Evolutionary conservation across 169 alveolate species (phyloP).

Genomic region (Toxoplasma gondii): DNA sequence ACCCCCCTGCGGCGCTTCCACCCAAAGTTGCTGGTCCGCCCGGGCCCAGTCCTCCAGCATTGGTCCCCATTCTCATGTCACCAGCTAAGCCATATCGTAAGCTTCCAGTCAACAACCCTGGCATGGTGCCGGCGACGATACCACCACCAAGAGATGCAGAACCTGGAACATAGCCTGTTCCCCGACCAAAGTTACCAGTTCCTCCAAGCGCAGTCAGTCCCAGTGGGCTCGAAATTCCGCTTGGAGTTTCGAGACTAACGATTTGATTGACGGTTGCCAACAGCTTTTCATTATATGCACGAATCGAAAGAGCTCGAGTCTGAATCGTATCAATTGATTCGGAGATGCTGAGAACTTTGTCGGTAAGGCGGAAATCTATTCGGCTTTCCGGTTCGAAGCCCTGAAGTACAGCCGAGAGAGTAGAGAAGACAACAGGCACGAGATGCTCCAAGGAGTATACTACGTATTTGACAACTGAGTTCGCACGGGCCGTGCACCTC

Average conservation of each 20-base stretch:
- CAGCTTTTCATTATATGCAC: background rate
- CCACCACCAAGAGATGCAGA: background rate
- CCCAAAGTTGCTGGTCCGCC: background rate
- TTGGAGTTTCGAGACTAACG: background rate
- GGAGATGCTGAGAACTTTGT: background rate
- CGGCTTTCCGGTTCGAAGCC: background rate
- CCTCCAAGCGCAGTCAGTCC: background rate
- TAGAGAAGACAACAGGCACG: background rate
- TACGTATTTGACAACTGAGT: background rate
- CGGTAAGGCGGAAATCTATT: background rate
- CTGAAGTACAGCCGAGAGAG: background rate
- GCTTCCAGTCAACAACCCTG: background rate
- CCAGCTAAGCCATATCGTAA: background rate
- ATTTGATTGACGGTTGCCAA: background rate
- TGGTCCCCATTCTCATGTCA: background rate
- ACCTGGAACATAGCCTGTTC: background rate
- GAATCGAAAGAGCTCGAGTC: background rate
- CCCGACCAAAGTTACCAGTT: background rate
- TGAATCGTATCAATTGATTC: background rate
- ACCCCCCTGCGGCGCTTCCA: no score
- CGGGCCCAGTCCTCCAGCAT: background rate
- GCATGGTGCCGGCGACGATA: background rate
- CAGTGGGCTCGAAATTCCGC: background rate
- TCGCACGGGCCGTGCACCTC: conserved; percentile 10
- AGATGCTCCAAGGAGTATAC: background rate